Evolutionary conservation across 768 basidiomycete genomes (phyloP).

Genomic region (Gloeophyllum trabeum): DNA sequence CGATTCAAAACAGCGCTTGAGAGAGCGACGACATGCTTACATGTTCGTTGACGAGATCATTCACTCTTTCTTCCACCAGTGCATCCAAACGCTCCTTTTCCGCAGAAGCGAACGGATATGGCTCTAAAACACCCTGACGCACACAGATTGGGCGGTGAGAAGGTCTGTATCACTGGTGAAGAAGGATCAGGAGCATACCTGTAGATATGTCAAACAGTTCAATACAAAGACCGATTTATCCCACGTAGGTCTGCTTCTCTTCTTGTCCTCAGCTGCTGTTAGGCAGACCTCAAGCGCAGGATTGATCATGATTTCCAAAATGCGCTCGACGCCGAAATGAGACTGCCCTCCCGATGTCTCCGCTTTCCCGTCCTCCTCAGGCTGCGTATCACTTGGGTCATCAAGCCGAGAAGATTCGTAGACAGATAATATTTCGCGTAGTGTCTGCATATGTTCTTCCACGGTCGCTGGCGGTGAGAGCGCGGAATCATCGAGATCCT

Average conservation of each 20-base stretch:
- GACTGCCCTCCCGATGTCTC: too few species aligned
- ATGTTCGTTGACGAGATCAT: slow-evolving; percentile 68
- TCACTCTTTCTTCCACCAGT: slow-evolving; percentile 51
- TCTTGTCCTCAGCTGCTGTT: slow-evolving; percentile 55
- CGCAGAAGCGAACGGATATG: slow-evolving; percentile 54
- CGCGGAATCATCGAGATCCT: slow-evolving; percentile 63
- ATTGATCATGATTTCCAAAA: slow-evolving; percentile 78
- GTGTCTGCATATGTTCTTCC: slow-evolving; percentile 71
- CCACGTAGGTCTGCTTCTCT: slow-evolving; percentile 47
- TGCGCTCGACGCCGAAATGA: slow-evolving; percentile 37
- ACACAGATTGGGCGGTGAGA: too few species aligned
- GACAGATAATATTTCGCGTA: slow-evolving; percentile 83
- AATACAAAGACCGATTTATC: slow-evolving; percentile 76
- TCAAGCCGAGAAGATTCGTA: slow-evolving; percentile 81
- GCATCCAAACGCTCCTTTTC: slow-evolving; percentile 49
- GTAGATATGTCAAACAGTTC: slow-evolving; percentile 77
- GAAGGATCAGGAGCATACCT: slow-evolving; percentile 25
- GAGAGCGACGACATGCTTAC: slow-evolving; percentile 33
- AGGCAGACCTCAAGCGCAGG: slow-evolving; percentile 73
- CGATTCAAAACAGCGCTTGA: slow-evolving; percentile 5
- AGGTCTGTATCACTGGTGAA: too few species aligned
- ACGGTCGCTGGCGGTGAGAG: slow-evolving; percentile 67
- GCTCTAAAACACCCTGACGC: slow-evolving; percentile 48
- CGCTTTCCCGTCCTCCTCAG: slow-evolving; percentile 11
- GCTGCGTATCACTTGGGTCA: slow-evolving; percentile 30